Conservation (phyloP, 192 early-diverging fungal species). For the Helicostylum pulchrum region DNA sequence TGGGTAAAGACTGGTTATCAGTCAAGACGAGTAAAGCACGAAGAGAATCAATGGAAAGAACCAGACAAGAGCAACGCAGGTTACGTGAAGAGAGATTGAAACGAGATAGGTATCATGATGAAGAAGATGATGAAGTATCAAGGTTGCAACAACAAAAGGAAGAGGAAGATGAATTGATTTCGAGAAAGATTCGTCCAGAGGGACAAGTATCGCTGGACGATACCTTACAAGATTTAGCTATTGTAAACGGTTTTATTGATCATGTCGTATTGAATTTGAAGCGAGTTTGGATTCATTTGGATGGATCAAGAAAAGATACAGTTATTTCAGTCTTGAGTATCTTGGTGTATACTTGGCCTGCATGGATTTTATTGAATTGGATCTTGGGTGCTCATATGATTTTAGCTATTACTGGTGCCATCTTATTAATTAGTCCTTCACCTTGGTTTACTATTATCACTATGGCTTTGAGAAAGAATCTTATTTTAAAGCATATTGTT, state of each 20-base stretch:
- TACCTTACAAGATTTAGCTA: constrained; percentile 22
- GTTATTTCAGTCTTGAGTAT: constrained; percentile 13
- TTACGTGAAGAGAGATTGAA: constrained; percentile 12
- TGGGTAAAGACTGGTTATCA: constrained; percentile 20
- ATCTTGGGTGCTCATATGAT: constrained; percentile 9
- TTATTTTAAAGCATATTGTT: constrained; percentile 17
- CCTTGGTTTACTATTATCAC: constrained; percentile 23
- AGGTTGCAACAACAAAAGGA: constrained; percentile 21
- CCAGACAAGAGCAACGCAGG: background rate
- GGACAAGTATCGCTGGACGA: constrained; percentile 30
- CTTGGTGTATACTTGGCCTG: constrained; percentile 19
- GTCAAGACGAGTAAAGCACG: constrained; percentile 14
- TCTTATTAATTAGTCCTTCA: constrained; percentile 7
- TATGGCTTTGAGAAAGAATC: background rate
- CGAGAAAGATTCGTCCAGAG: constrained; percentile 26
- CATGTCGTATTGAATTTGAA: background rate
- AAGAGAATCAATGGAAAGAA: constrained; percentile 15
- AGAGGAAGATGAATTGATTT: constrained; percentile 23
- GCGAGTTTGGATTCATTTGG: constrained; percentile 4
- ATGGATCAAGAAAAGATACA: constrained; percentile 26
- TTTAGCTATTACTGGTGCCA: constrained; percentile 17
- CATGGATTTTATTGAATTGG: constrained; percentile 15
- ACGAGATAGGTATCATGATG: constrained; percentile 2
- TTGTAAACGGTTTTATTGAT: constrained; percentile 16
- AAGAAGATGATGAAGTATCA: constrained; percentile 9